Percentiles rank a stretch among this genome's conserved stretches.
phyloP scores from a whole-genome alignment of 116 monocot species.

The Phalaenopsis hybrid region DNA sequence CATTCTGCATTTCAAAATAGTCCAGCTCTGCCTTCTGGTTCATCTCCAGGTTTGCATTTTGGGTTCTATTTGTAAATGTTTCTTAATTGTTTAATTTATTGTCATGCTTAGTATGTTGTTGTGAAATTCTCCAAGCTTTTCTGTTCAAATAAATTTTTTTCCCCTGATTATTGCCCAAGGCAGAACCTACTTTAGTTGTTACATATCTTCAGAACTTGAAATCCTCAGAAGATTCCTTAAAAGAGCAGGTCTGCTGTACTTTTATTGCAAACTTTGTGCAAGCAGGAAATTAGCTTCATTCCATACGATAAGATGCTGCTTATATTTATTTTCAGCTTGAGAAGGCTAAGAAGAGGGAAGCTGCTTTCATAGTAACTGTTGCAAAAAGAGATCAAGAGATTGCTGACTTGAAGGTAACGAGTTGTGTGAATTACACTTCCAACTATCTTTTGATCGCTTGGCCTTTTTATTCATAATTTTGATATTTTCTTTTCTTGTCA shows the following conservation, averaged over 20 bases:
- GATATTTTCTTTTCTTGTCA: not conserved
- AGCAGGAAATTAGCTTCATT: not conserved
- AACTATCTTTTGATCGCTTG: not conserved
- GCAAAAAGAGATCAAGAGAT: conserved; percentile 95
- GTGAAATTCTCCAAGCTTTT: not conserved
- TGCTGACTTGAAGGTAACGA: conserved; percentile 82
- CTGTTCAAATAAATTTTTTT: not conserved
- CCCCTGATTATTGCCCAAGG: not conserved
- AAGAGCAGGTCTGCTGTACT: conserved; percentile 60
- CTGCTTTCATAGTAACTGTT: conserved; percentile 88
- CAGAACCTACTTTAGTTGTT: conserved; percentile 62
- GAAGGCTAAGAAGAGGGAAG: conserved; percentile 96
- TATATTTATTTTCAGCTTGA: conserved; percentile 48
- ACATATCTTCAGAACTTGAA: conserved; percentile 64
- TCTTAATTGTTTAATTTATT: not conserved
- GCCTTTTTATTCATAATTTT: not conserved
- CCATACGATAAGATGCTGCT: not conserved
- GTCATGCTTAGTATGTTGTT: not conserved
- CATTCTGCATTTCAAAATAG: conserved; percentile 76
- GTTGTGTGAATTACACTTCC: not conserved
- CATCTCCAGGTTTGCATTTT: conserved; percentile 50
- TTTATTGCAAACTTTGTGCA: not conserved
- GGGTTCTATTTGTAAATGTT: not conserved
- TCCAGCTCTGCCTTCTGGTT: conserved; percentile 48
- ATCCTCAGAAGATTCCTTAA: conserved; percentile 80